Percentiles rank a stretch among this genome's conserved stretches.
Conservation (phyloP, 1,284 basidiomycete genomes). For the Cutaneotrichosporon dermatis region DNA sequence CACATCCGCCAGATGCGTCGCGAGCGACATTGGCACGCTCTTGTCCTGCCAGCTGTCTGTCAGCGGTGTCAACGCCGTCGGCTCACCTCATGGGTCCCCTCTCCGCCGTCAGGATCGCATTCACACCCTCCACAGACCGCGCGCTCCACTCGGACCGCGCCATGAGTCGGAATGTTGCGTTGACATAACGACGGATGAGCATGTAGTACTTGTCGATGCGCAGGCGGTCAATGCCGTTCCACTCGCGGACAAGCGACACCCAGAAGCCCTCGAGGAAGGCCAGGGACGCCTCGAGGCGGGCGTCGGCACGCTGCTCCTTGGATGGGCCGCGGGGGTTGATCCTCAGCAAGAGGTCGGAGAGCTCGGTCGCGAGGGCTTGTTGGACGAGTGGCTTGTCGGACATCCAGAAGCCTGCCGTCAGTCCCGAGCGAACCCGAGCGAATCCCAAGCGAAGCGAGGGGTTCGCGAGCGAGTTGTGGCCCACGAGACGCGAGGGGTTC, state of each 20-base stretch:
- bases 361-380: slow-evolving; percentile 79
- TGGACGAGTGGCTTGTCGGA: slow-evolving; percentile 97
- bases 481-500: too few relatives aligned
- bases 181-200: slow-evolving; percentile 82
- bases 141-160: slow-evolving; percentile 66
- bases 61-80: not conserved
- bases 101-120: slow-evolving; percentile 57
- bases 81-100: slow-evolving; percentile 75
- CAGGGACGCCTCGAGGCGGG: slow-evolving; percentile 55
- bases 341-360: slow-evolving; percentile 72
- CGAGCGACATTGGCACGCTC: slow-evolving; percentile 70
- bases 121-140: slow-evolving; percentile 59
- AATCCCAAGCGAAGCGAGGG: not conserved
- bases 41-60: slow-evolving; percentile 61
- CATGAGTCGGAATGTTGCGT: slow-evolving; percentile 76
- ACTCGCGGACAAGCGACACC: slow-evolving; percentile 81
- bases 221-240: slow-evolving; percentile 84
- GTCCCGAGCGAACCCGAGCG: too few relatives aligned
- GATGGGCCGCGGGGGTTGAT: slow-evolving; percentile 53
- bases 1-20: slow-evolving; percentile 83
- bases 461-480: too few relatives aligned
- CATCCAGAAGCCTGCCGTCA: slow-evolving; percentile 99
- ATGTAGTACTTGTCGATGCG: slow-evolving; percentile 97
- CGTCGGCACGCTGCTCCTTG: slow-evolving; percentile 5
- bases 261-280: slow-evolving; percentile 84